Evolutionary conservation across 768 basidiomycete genomes (phyloP).

Genomic region (Serendipita sp.): DNA sequence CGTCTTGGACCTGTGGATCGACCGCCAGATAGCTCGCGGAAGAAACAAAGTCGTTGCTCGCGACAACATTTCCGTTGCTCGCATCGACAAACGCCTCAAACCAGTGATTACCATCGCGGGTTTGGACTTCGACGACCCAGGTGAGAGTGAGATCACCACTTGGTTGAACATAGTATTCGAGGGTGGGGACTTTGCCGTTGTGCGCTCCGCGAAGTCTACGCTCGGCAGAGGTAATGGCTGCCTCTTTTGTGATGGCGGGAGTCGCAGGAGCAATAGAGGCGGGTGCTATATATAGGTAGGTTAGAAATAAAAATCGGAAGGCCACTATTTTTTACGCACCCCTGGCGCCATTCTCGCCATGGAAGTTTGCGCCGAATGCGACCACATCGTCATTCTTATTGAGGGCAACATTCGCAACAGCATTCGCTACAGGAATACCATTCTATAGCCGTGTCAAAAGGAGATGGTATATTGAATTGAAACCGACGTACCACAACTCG

Average conservation of each 20-base stretch:
- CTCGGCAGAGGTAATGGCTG: constrained; percentile 27
- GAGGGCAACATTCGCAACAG: constrained; percentile 33
- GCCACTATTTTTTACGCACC: constrained; percentile 11
- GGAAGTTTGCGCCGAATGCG: constrained; percentile 33
- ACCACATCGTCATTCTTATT: constrained; percentile 26
- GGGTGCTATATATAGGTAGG: neutral
- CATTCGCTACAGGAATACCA: constrained; percentile 24
- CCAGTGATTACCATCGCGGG: constrained; percentile 30
- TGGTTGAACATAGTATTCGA: constrained; percentile 28
- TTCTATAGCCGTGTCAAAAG: constrained; percentile 14
- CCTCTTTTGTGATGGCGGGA: constrained; percentile 23
- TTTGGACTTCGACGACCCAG: constrained; percentile 29
- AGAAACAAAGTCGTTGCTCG: constrained; percentile 33
- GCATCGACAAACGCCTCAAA: constrained; percentile 46
- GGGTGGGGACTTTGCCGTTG: constrained; percentile 25
- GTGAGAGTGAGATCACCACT: constrained; percentile 27
- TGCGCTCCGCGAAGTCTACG: constrained; percentile 24
- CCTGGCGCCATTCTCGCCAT: constrained; percentile 31
- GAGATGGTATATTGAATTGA: neutral
- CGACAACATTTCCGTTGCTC: constrained; percentile 34
- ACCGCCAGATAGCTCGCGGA: neutral
- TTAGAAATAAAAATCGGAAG: neutral
- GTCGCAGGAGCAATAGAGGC: constrained; percentile 20
- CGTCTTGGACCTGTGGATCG: neutral
- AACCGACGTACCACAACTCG: neutral